Conservation (phyloP, 1,139 yeast genomes). For the Magnusiomyces sp. region DNA sequence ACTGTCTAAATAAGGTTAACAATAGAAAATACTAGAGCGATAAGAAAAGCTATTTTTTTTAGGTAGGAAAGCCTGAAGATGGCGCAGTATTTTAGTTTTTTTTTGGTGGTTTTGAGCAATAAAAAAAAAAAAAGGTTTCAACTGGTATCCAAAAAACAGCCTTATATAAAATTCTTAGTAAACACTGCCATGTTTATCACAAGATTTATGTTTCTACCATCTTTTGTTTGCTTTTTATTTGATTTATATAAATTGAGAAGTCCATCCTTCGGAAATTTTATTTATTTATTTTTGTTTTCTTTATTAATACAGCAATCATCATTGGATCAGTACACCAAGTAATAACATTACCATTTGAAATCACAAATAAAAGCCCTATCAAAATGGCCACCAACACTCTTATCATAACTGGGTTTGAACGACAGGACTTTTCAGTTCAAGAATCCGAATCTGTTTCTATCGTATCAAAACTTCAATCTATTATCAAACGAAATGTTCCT, state of each 20-base stretch:
- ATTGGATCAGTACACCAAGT: neutral
- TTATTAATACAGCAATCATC: neutral
- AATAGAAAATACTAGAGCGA: too few relatives aligned
- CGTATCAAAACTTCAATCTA: conserved; percentile 1
- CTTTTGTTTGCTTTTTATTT: too few relatives aligned
- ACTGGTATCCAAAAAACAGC: too few relatives aligned
- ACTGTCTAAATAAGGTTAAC: neutral
- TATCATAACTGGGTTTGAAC: conserved; percentile 18
- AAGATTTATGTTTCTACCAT: too few relatives aligned
- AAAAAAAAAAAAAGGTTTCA: conserved; percentile 9
- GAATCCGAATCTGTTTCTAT: neutral
- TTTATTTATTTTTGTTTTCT: neutral
- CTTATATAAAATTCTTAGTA: too few relatives aligned
- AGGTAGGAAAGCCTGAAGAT: too few relatives aligned
- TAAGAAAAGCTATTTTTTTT: too few relatives aligned
- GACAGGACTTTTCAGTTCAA: conserved; percentile 14
- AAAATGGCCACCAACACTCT: conserved; percentile 18
- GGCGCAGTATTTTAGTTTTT: too few relatives aligned
- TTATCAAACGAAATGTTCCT: conserved; percentile 8
- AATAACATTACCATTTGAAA: neutral
- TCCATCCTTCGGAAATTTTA: neutral
- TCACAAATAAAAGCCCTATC: neutral
- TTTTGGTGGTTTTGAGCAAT: too few relatives aligned
- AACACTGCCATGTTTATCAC: too few relatives aligned
- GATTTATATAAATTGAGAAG: too few relatives aligned